phyloP scores from a whole-genome alignment of 2,329 filamentous ascomycete genomes.

The Capronia coronata region DNA sequence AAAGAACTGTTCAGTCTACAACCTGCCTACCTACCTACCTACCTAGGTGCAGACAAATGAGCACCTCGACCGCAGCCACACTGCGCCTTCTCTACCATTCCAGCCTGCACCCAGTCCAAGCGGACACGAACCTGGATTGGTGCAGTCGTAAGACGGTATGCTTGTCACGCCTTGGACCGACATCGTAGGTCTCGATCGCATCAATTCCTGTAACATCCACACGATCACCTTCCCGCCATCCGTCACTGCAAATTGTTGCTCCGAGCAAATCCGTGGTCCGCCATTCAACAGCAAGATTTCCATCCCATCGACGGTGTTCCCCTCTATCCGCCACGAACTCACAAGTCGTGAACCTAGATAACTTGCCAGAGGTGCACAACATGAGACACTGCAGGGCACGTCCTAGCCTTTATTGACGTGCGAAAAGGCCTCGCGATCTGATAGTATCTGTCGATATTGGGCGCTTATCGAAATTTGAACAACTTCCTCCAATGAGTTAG shows the following conservation, averaged over 20 bases:
- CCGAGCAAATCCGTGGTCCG: constrained; percentile 28
- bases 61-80: neutral
- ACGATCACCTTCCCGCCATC: constrained; percentile 63
- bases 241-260: constrained; percentile 69
- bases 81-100: neutral
- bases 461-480: too few relatives aligned
- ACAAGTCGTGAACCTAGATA: too few relatives aligned
- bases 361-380: too few relatives aligned
- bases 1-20: too few relatives aligned
- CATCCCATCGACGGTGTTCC: constrained; percentile 46
- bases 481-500: too few relatives aligned
- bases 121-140: constrained; percentile 19
- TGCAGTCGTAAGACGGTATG: constrained; percentile 25
- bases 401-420: too few relatives aligned
- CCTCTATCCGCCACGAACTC: too few relatives aligned
- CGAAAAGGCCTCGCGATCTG: too few relatives aligned
- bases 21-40: too few relatives aligned
- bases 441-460: too few relatives aligned
- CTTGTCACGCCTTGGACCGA: constrained; percentile 15
- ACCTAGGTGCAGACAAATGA: too few relatives aligned
- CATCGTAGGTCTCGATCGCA: constrained; percentile 43
- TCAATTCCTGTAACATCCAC: constrained; percentile 64
- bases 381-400: too few relatives aligned
- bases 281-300: constrained; percentile 39
- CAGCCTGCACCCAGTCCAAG: constrained; percentile 21